phyloP scores from a whole-genome alignment of 371 early-diverging fungal species.

The Phascolomyces articulosus region DNA sequence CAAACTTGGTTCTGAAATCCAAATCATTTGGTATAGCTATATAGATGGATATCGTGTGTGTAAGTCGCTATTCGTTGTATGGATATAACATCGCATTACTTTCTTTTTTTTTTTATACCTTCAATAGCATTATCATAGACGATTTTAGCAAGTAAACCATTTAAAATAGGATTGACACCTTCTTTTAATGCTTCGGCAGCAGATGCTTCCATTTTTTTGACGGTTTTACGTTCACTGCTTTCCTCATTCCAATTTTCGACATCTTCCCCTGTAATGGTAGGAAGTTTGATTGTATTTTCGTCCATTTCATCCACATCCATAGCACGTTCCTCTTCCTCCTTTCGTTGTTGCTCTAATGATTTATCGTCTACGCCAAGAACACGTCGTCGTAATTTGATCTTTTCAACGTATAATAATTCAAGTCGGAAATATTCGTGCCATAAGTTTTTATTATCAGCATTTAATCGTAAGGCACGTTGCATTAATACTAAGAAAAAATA shows the following conservation, averaged over 20 bases:
- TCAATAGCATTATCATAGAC: constrained; percentile 87
- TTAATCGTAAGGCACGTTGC: constrained; percentile 89
- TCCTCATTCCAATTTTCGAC: constrained; percentile 39
- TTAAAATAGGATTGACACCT: constrained; percentile 72
- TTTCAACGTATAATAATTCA: constrained; percentile 88
- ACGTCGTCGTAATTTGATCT: constrained; percentile 80
- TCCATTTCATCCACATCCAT: constrained; percentile 35
- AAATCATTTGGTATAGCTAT: constrained; percentile 73
- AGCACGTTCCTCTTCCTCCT: constrained; percentile 35
- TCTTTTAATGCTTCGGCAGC: constrained; percentile 50
- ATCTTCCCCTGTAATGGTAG: constrained; percentile 65
- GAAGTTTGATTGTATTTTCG: constrained; percentile 59
- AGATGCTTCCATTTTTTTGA: constrained; percentile 48
- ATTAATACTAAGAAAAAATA: constrained; percentile 55
- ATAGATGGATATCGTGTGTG: neutral
- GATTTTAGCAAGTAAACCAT: constrained; percentile 79
- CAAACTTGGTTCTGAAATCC: constrained; percentile 74
- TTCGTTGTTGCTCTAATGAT: constrained; percentile 24
- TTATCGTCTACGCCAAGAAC: constrained; percentile 70
- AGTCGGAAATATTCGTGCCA: constrained; percentile 95
- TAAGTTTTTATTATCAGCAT: constrained; percentile 67
- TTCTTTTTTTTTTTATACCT: constrained; percentile 34
- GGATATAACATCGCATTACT: too few relatives aligned
- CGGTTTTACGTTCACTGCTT: constrained; percentile 35
- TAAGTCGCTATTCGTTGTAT: neutral